Evolutionary conservation across 2,329 filamentous ascomycete genomes (phyloP), one percentile per base, ranked within the genome.

Genomic region (Xylaria sp.): DNA sequence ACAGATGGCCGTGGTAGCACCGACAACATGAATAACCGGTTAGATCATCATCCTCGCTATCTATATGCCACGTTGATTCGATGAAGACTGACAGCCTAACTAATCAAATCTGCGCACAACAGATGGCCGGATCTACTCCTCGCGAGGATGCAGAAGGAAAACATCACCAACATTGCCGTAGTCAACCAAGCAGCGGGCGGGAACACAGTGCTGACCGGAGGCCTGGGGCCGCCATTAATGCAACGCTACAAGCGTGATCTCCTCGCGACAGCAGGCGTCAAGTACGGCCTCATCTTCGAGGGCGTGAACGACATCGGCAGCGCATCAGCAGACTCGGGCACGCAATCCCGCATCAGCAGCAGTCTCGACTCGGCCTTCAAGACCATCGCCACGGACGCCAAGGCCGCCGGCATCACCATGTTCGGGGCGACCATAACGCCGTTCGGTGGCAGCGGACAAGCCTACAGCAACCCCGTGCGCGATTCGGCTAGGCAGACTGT

Each of bases 271-370:
- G 82, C 86, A 0, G 86, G 86, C 3, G 85, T 89, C 2, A 82
- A 83, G 72, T 91, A 90, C 74, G 86, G 86, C 25, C 84, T 92
- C 80, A 83, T 92, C 46, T 92, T 91, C 76, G 88, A 91, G 77
- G 90, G 90, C 23, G 89, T 92, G 33, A 91, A 92, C 74, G 90
- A 92, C 74, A 91, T 92, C 65, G 90, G 90, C 3, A 80, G 78
- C 1, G 85, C 83, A 0, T 79, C 80, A 1, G 74, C 84, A 0
- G 85, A 85, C 25, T 56, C 79, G 0, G 78, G 76, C 0, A 82
- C 83, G 0, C 89, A 91, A 73, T 78, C 78, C 2, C 74, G 78
- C 3, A 80, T 90, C 10, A 86, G 83, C 15, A 83, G 85, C 62
- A 74, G 79, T 2, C 79, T 92, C 2, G 86, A 88, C 43, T 80